These are phyloP conservation scores for Ascochyta rabiei DNA, from an alignment of 2,329 filamentous ascomycete species.

Conservation along the genomic window DNA sequence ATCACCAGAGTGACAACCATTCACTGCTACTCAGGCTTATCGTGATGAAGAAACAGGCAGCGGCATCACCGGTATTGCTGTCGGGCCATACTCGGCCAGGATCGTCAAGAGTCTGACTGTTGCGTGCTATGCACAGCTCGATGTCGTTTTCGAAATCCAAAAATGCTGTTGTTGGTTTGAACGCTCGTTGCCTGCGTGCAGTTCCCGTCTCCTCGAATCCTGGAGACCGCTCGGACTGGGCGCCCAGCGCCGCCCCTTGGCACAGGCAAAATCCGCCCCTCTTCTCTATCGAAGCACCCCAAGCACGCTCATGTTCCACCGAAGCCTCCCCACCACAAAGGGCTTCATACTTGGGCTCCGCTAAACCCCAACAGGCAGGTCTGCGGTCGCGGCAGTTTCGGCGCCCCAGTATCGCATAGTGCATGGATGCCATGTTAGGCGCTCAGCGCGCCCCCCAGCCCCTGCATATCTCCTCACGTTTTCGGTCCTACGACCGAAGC, in stretches of 20 bases:
- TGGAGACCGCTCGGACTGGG: slow-evolving; percentile 15
- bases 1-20: slow-evolving; percentile 21
- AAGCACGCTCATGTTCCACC: slow-evolving; percentile 13
- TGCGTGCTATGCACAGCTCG: neutral
- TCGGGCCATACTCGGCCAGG: neutral
- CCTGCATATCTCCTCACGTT: slow-evolving; percentile 27
- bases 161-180: neutral
- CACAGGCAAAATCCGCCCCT: slow-evolving; percentile 4
- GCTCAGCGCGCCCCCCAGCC: slow-evolving; percentile 16
- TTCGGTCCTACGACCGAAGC: slow-evolving; percentile 16
- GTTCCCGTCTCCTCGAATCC: neutral
- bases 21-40: slow-evolving; percentile 20
- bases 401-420: slow-evolving; percentile 1
- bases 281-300: slow-evolving; percentile 11
- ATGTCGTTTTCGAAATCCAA: neutral
- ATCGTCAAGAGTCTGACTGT: neutral
- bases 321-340: slow-evolving; percentile 13
- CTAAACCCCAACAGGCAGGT: slow-evolving; percentile 22
- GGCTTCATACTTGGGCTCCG: neutral
- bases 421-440: slow-evolving; percentile 15
- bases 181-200: neutral
- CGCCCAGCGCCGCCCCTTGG: slow-evolving; percentile 11
- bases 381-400: slow-evolving; percentile 15
- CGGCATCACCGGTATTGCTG: slow-evolving; percentile 2
- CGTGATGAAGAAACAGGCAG: slow-evolving; percentile 9